Conservation (phyloP, 352 stramenopile genomes). For the Pythium myriotylum region DNA sequence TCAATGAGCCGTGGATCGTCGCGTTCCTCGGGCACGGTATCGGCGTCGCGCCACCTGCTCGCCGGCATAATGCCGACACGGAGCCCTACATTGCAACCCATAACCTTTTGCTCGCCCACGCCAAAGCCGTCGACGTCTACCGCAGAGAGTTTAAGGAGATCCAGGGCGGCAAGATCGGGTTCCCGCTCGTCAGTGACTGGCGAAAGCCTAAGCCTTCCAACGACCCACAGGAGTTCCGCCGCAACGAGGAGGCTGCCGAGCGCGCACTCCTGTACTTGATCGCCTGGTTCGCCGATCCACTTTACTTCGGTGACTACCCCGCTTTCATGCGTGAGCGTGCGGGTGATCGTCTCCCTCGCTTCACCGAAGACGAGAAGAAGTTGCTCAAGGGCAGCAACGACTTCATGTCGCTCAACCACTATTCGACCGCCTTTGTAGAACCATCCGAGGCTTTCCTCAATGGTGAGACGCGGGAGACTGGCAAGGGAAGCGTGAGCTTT, state of each 20-base stretch:
- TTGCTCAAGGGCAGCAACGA: conserved; percentile 82
- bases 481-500: conserved; percentile 35
- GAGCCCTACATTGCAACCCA: conserved; percentile 61
- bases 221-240: conserved; percentile 51
- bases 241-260: conserved; percentile 66
- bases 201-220: conserved; percentile 62
- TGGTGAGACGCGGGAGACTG: conserved; percentile 29
- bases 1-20: conserved; percentile 95
- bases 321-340: conserved; percentile 86
- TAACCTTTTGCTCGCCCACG: conserved; percentile 90
- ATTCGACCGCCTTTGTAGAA: conserved; percentile 64
- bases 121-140: conserved; percentile 79
- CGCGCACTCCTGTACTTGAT: conserved; percentile 85
- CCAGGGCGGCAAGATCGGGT: conserved; percentile 86
- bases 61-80: conserved; percentile 33
- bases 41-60: conserved; percentile 55
- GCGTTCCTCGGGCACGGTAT: conserved; percentile 50
- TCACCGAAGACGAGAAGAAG: conserved; percentile 83
- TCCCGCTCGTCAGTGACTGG: conserved; percentile 92
- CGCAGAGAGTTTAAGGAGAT: conserved; percentile 35
- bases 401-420: conserved; percentile 96
- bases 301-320: conserved; percentile 94
- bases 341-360: conserved; percentile 82
- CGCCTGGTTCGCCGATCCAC: conserved; percentile 91
- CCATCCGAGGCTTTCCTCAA: conserved; percentile 44